Evolutionary conservation across 1,284 basidiomycete species (phyloP), one percentile per base, ranked within the genome.

Genomic region (Malassezia japonica): DNA sequence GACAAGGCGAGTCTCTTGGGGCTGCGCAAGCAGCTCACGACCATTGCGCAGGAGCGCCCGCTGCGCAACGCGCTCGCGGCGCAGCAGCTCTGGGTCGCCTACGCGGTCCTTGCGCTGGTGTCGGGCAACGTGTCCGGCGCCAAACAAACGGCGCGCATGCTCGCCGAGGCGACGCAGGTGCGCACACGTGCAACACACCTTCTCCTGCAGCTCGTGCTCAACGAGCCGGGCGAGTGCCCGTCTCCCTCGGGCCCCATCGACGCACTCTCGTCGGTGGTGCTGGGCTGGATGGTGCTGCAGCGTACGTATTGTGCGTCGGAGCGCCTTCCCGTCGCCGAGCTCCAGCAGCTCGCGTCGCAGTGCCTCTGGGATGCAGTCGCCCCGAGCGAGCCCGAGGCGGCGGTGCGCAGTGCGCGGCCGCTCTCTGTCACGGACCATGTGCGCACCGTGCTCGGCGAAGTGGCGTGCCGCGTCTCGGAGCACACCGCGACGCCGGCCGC

Each of bases 201-300:
- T 10, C 39, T 54, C 16, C 15, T 44, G 1, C 33, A 40, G 29
- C 42, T 44, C 13, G 42, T 44, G 9, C 23, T 25, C 23, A 13
- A 27, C 38, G 27, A 4, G 21, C 38, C 38, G 24, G 6, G 10
- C 16, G 7, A 18, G 15, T 3, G 7, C 15, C 9, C 18, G 6
- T 8, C 38, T n/a, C 28, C 24, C 21, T 6, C 35, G 6, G 46
- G 46, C 15, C 46, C 51, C 6, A 31, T 48, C 20, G 51, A 54
- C 18, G 34, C 34, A 31, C 31, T 54, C 25, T 33, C 46, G 3
- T 35, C 40, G 9, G 37, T 36, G 1, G 36, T 36, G 27, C 37
- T 54, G 21, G 40, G 29, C 3, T 54, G 46, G 46, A 20, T 54
- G 25, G 33, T n/a, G 15, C 40, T 54, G 16, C 46, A 48, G 33